Evolutionary conservation across 305 asterid species (phyloP).

Genomic region (Solanum hybrid): DNA sequence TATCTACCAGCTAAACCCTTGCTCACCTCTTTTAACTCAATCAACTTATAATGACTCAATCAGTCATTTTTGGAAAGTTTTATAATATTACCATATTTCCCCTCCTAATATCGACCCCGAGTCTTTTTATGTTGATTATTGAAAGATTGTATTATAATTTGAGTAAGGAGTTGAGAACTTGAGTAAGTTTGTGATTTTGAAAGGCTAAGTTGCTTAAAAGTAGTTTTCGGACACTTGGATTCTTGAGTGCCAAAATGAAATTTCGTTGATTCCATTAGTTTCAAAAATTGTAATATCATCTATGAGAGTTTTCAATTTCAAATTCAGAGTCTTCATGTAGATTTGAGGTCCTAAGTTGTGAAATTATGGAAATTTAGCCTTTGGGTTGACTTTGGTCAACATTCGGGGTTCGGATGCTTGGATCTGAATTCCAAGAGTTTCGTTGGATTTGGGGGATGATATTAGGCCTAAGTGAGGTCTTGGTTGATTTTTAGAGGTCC

Average conservation of each 20-base stretch:
- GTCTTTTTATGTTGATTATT: neutral
- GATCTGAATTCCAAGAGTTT: neutral
- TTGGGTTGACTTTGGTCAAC: neutral
- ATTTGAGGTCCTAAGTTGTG: neutral
- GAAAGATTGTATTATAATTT: neutral
- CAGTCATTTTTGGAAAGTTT: too few species aligned
- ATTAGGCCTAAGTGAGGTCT: neutral
- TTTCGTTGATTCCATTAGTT: neutral
- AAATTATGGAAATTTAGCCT: too few species aligned
- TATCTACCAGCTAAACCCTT: neutral
- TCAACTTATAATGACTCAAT: neutral
- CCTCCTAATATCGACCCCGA: neutral
- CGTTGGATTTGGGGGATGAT: neutral
- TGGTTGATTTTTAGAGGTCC: neutral
- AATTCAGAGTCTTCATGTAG: too few species aligned
- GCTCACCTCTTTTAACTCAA: neutral
- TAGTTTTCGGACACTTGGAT: neutral
- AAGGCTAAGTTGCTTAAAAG: neutral
- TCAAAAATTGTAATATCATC: too few species aligned
- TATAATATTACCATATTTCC: too few species aligned
- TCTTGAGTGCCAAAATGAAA: neutral
- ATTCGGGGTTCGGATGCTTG: neutral
- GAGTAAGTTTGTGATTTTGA: neutral
- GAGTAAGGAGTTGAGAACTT: neutral
- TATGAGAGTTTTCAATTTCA: too few species aligned